Evolutionary conservation across 139 green algal species (phyloP).

Genomic region (Picochlorum sp.): DNA sequence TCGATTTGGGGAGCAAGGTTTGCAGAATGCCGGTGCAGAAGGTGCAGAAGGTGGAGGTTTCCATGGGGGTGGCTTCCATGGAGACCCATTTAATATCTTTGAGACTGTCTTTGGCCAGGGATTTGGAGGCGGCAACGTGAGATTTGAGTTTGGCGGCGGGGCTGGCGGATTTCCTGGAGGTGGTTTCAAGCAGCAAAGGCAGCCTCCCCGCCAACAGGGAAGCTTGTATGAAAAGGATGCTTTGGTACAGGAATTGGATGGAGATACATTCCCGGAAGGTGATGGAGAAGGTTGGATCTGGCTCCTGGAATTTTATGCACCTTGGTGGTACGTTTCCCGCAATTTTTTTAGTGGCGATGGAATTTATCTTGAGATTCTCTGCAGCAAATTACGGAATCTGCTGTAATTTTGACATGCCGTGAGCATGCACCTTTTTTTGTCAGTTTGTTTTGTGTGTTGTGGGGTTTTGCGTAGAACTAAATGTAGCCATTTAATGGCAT

Average conservation of each 20-base stretch:
- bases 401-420: too few relatives aligned
- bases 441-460: background rate
- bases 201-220: background rate
- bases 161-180: slow-evolving; percentile 24
- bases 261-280: slow-evolving; percentile 37
- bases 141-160: slow-evolving; percentile 49
- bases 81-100: slow-evolving; percentile 70
- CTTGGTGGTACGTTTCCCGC: slow-evolving; percentile 28
- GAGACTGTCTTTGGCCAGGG: slow-evolving; percentile 65
- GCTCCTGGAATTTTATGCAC: slow-evolving; percentile 67
- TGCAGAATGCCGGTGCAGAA: slow-evolving; percentile 23
- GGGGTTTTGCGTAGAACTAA: slow-evolving; percentile 7
- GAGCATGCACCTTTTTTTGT: background rate
- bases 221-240: slow-evolving; percentile 43
- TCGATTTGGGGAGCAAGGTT: slow-evolving; percentile 60
- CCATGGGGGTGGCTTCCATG: slow-evolving; percentile 25
- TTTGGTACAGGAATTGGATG: slow-evolving; percentile 32
- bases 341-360: background rate
- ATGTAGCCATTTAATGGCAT: slow-evolving; percentile 8
- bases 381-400: background rate
- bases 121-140: slow-evolving; percentile 23
- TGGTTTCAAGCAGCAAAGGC: slow-evolving; percentile 8
- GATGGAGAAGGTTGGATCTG: slow-evolving; percentile 43
- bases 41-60: slow-evolving; percentile 28
- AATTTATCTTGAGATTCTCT: background rate